Base-by-base conservation (phyloP, 202 grass and related monocot genomes). In the Carex arenaria region DNA sequence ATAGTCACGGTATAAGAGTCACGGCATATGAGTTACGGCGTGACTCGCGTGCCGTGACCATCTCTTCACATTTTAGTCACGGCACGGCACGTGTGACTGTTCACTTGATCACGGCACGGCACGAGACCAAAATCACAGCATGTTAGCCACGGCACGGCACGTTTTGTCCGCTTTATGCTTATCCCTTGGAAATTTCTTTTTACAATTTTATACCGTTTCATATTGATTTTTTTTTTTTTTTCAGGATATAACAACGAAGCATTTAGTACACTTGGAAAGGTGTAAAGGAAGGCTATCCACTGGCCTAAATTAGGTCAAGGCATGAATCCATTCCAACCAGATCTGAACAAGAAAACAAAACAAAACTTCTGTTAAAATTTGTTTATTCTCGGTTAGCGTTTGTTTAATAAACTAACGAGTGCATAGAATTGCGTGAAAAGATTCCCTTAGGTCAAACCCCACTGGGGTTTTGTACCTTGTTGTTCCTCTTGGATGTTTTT, bases 371-470 rank as follows among this genome's bases (percentile, higher is more conserved):
- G 60, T 62, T 81, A 42, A 47, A 42, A 47, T 17, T 42, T 62
- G 22, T 62, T 40, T 80, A 31, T 45, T 45, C 9, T 45, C 7
- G 31, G 13, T 61, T 63, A 56, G 36, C 11, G 11, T 64, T 65
- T 65, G 10, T 81, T 63, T 49, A 80, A 60, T 64, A 11, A 61
- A 81, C 68, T 42, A 64, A 26, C 9, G 3, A 20, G n/a, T 38
- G 5, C 63, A 68, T 82, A 3, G 43, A 68, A 32, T 20, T 32
- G 14, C 26, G 80, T 67, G 80, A 57, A 52, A 82, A 82, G 80
- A 82, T 82, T 82, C 80, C 14, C 59, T 82, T 11, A 7, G 80
- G 80, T 82, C 80, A 82, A 82, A 82, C 80, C 80, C 80, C 42
- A 56, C 61, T 77, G 73, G 49, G 15, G 6, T n/a, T 43, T 72